Evolutionary conservation across 2,329 filamentous ascomycete species (phyloP).

Genomic region (Diatrype stigma): DNA sequence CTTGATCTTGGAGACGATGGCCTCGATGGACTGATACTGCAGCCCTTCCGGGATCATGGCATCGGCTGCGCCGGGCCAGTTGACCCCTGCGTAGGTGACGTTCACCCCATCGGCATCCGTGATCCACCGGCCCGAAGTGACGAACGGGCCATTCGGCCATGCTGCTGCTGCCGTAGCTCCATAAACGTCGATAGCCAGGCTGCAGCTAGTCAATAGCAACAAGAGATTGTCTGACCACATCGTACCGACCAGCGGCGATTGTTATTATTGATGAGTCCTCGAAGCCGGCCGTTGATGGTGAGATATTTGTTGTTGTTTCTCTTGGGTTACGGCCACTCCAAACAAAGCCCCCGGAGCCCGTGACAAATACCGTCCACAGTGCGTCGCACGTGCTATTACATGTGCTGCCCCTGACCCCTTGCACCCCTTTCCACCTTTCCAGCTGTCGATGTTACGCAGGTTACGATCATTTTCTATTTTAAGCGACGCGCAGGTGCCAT

Average conservation of each 20-base stretch:
- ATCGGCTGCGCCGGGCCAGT: slow-evolving; percentile 59
- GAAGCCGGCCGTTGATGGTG: too few species aligned
- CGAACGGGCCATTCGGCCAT: slow-evolving; percentile 42
- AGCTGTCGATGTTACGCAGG: too few species aligned
- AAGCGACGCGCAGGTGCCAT: background rate
- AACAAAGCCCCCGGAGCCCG: too few species aligned
- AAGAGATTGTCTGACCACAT: background rate
- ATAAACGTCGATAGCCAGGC: slow-evolving; percentile 1
- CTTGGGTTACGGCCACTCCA: too few species aligned
- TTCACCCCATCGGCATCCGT: slow-evolving; percentile 37
- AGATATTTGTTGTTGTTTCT: too few species aligned
- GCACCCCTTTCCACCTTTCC: too few species aligned
- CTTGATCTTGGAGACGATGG: slow-evolving; percentile 53
- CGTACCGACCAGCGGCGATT: too few species aligned
- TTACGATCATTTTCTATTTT: background rate
- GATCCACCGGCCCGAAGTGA: slow-evolving; percentile 38
- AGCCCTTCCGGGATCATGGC: slow-evolving; percentile 62
- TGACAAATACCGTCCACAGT: too few species aligned
- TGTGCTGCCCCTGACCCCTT: too few species aligned
- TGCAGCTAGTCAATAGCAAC: background rate
- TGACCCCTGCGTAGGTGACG: slow-evolving; percentile 51
- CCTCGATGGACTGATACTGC: slow-evolving; percentile 55
- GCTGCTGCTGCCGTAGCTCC: slow-evolving; percentile 13
- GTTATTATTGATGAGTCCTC: too few species aligned
- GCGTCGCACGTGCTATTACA: too few species aligned